phyloP scores from a whole-genome alignment of 1,139 yeast species.

The Diutina sp. region DNA sequence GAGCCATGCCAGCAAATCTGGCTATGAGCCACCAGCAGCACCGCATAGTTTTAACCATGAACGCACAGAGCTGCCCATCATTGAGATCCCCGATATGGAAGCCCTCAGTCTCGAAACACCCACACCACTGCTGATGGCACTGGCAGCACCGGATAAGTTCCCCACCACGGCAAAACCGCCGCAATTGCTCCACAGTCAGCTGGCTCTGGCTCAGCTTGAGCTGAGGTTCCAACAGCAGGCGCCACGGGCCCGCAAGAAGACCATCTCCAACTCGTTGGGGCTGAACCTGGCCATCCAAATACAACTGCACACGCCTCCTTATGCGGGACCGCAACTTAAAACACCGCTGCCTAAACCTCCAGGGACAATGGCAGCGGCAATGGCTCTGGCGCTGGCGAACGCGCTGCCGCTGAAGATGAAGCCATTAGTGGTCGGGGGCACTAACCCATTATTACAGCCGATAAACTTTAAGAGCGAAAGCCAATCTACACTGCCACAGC shows the following conservation, averaged over 20 bases:
- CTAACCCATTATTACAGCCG: constrained; percentile 46
- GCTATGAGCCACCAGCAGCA: neutral
- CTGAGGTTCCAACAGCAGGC: constrained; percentile 3
- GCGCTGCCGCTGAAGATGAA: constrained; percentile 40
- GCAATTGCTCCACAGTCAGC: constrained; percentile 34
- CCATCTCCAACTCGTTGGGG: constrained; percentile 22
- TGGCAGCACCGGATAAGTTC: neutral
- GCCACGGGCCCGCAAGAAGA: constrained; percentile 22
- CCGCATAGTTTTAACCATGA: neutral
- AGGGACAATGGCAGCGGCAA: neutral
- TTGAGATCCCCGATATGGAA: constrained; percentile 35
- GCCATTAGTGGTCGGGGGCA: constrained; percentile 28
- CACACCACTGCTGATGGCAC: neutral
- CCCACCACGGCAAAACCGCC: constrained; percentile 32
- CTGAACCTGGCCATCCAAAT: neutral
- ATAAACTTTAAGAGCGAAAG: constrained; percentile 29
- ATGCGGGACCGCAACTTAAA: constrained; percentile 7
- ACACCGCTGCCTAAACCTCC: constrained; percentile 1
- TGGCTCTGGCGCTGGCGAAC: neutral
- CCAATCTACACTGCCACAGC: neutral
- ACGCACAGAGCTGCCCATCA: constrained; percentile 23
- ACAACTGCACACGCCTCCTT: constrained; percentile 26
- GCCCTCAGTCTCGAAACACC: constrained; percentile 10
- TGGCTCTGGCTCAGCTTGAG: constrained; percentile 32
- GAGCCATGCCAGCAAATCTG: neutral